These are phyloP conservation scores for Camelina neglecta DNA, from an alignment of 345 rosid genomes.

Conservation along the genomic window DNA sequence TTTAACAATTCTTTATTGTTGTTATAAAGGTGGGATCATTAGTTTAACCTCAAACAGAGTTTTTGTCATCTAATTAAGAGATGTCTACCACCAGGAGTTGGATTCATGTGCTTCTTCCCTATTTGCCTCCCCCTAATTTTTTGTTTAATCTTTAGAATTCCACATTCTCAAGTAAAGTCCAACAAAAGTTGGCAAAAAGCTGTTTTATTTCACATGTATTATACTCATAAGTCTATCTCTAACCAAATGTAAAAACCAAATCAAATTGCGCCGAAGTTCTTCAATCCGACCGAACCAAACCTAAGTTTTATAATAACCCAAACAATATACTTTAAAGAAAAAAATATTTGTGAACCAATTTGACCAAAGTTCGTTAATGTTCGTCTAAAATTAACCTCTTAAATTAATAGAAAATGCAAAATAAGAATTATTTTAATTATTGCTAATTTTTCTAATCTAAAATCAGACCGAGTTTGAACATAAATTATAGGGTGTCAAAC, in stretches of 20 bases:
- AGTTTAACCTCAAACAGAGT: conserved; percentile 14
- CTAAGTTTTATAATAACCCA: neutral
- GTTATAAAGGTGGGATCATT: conserved; percentile 5
- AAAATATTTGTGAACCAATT: no score
- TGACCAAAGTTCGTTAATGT: no score
- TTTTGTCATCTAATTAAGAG: conserved; percentile 31
- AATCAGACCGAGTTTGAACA: no score
- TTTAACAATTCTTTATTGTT: conserved; percentile 21
- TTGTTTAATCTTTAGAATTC: neutral
- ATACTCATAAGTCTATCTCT: neutral
- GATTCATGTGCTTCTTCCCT: conserved; percentile 41
- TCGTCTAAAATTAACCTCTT: no score
- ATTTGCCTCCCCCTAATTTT: conserved; percentile 13
- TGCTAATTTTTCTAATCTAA: no score
- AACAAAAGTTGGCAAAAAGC: conserved; percentile 6
- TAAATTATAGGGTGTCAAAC: no score
- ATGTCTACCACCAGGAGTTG: conserved; percentile 27
- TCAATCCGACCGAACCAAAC: neutral
- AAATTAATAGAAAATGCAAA: no score
- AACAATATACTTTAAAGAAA: no score
- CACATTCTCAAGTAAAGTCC: conserved; percentile 28
- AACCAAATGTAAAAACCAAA: neutral
- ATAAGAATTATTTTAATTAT: no score
- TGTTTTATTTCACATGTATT: conserved; percentile 9
- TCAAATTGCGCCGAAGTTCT: neutral